These are phyloP conservation scores for Pinus taeda DNA, from an alignment of 75 land plant species.

Conservation along the genomic window DNA sequence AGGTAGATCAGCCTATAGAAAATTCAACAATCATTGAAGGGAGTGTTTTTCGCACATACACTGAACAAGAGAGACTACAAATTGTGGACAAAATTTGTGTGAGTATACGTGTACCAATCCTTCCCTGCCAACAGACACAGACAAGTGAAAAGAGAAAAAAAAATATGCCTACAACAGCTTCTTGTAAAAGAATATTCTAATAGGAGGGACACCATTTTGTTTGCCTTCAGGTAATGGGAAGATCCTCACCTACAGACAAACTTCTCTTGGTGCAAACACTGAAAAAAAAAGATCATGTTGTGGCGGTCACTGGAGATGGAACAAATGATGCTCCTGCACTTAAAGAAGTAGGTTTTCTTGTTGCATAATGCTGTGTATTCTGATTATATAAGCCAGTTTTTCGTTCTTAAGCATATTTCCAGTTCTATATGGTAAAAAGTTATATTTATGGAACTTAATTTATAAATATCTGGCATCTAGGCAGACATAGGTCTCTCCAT, in stretches of 20 bases:
- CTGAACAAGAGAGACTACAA: conserved; percentile 37
- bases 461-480: conserved; percentile 32
- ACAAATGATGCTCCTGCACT: conserved; percentile 98
- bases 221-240: conserved; percentile 79
- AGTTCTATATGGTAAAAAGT: not conserved
- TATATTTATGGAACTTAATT: conserved; percentile 37
- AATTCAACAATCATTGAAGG: conserved; percentile 72
- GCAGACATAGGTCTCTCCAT: conserved; percentile 96
- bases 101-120: conserved; percentile 2
- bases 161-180: conserved; percentile 52
- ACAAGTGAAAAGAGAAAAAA: not conserved
- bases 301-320: conserved; percentile 98
- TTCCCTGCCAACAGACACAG: not conserved
- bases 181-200: conserved; percentile 61
- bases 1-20: conserved; percentile 18
- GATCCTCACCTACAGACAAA: conserved; percentile 96
- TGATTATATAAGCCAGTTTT: conserved; percentile 95
- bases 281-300: conserved; percentile 75
- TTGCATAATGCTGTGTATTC: conserved; percentile 52
- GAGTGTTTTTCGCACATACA: conserved; percentile 53
- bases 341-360: conserved; percentile 60
- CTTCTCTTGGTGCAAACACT: conserved; percentile 84
- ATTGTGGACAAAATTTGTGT: conserved; percentile 50
- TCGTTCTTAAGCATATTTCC: not conserved
- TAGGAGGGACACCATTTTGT: not conserved